These are phyloP conservation scores for Aphanomyces euteiches DNA, from an alignment of 352 stramenopile species.

Conservation along the genomic window DNA sequence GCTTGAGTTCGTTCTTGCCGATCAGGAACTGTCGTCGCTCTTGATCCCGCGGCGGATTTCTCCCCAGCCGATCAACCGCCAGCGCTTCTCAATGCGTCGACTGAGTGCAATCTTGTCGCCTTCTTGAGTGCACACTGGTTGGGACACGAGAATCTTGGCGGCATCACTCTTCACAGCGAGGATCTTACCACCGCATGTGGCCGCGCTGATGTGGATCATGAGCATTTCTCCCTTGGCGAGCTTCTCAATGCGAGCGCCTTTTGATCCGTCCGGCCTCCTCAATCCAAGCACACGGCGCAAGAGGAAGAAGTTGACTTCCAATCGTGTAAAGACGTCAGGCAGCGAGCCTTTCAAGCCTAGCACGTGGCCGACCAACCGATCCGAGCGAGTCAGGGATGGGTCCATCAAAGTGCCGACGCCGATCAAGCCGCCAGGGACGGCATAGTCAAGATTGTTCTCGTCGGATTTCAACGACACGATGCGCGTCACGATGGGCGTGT, in stretches of 20 bases:
- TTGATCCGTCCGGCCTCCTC: constrained; percentile 98
- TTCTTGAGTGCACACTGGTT: constrained; percentile 99
- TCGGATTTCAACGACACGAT: constrained; percentile 98
- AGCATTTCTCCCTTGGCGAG: constrained; percentile 98
- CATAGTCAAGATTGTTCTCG: constrained; percentile 99
- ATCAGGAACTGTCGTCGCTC: constrained; percentile 54
- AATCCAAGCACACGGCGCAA: constrained; percentile 97
- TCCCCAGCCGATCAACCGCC: constrained; percentile 99
- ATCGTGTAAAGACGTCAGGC: constrained; percentile 98
- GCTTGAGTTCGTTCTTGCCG: no score
- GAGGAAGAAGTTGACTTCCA: constrained; percentile 99
- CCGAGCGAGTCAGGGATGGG: constrained; percentile 97
- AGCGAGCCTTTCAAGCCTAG: constrained; percentile 96
- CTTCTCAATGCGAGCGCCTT: constrained; percentile 99
- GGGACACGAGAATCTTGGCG: constrained; percentile 98
- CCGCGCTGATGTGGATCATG: constrained; percentile 99
- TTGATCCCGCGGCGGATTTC: constrained; percentile 97
- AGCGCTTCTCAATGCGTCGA: constrained; percentile 99
- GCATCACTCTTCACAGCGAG: constrained; percentile 96
- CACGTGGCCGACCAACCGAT: constrained; percentile 99
- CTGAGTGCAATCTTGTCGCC: constrained; percentile 99
- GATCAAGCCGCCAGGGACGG: constrained; percentile 98
- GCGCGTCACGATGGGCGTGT: constrained; percentile 90
- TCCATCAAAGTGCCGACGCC: constrained; percentile 99
- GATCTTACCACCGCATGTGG: constrained; percentile 95